phyloP scores from a whole-genome alignment of 2,329 filamentous ascomycete genomes.

The Trichoderma atroviride region DNA sequence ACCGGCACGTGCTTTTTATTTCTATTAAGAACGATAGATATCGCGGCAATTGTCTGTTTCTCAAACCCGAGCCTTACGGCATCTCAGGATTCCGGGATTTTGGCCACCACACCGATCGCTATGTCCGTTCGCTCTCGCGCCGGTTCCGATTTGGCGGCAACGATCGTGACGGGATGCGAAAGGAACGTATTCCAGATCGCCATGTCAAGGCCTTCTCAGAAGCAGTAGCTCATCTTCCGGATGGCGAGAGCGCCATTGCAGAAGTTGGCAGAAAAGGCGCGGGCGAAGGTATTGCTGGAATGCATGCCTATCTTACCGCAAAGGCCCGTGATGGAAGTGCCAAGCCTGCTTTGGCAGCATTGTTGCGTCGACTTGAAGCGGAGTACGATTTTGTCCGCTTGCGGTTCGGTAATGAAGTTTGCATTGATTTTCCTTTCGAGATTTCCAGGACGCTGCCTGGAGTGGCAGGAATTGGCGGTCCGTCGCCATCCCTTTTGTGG shows the following conservation, averaged over 20 bases:
- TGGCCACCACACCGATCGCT: neutral
- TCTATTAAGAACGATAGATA: neutral
- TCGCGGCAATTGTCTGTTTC: neutral
- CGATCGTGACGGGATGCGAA: neutral
- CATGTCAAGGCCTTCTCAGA: neutral
- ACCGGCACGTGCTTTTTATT: neutral
- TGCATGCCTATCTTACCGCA: constrained; percentile 4
- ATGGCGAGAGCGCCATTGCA: neutral
- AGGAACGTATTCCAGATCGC: neutral
- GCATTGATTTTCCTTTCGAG: neutral
- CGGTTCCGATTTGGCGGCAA: constrained; percentile 16
- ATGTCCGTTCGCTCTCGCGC: neutral
- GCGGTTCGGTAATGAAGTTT: constrained; percentile 12
- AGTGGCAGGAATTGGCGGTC: neutral
- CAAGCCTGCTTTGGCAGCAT: neutral
- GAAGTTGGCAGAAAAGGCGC: neutral
- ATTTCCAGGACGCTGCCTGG: neutral
- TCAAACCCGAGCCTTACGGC: neutral
- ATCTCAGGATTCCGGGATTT: neutral
- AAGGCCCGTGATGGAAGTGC: neutral
- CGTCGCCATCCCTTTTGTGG: neutral
- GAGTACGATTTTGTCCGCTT: constrained; percentile 1
- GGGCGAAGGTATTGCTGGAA: constrained; percentile 6
- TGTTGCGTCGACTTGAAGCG: neutral
- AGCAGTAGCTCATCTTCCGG: neutral